phyloP scores from a whole-genome alignment of 441 rosid species.

The Gossypium schwendimanii region DNA sequence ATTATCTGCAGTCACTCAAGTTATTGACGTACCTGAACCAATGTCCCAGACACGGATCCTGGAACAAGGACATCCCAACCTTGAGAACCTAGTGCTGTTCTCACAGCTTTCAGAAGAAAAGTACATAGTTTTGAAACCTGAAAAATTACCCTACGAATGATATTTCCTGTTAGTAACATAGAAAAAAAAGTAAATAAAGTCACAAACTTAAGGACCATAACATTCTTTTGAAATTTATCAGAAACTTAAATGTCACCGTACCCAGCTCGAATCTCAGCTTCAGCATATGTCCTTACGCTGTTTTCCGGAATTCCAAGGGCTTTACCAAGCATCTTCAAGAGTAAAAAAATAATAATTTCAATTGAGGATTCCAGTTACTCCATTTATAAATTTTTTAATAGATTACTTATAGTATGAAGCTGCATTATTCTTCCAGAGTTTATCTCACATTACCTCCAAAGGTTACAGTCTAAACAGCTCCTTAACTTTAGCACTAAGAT shows the following conservation, averaged over 20 bases:
- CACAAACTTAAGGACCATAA: neutral
- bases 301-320: conserved; percentile 89
- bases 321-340: conserved; percentile 69
- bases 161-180: conserved; percentile 15
- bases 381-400: neutral
- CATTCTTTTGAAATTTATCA: conserved; percentile 7
- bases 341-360: neutral
- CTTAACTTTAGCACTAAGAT: neutral
- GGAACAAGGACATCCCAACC: conserved; percentile 98
- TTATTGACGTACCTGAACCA: conserved; percentile 57
- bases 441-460: neutral
- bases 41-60: conserved; percentile 66
- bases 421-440: neutral
- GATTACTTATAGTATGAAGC: neutral
- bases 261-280: conserved; percentile 99
- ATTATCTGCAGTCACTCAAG: neutral
- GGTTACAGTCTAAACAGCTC: neutral
- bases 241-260: conserved; percentile 26
- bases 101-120: conserved; percentile 71
- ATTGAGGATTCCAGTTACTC: conserved; percentile 4
- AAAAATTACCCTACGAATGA: conserved; percentile 54
- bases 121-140: conserved; percentile 95
- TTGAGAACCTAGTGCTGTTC: conserved; percentile 66
- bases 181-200: neutral
- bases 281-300: conserved; percentile 76